Percentiles rank a stretch among this genome's conserved stretches.
Evolutionary conservation across 352 stramenopile genomes (phyloP).

Genomic region (Phytophthora citrophthora): DNA sequence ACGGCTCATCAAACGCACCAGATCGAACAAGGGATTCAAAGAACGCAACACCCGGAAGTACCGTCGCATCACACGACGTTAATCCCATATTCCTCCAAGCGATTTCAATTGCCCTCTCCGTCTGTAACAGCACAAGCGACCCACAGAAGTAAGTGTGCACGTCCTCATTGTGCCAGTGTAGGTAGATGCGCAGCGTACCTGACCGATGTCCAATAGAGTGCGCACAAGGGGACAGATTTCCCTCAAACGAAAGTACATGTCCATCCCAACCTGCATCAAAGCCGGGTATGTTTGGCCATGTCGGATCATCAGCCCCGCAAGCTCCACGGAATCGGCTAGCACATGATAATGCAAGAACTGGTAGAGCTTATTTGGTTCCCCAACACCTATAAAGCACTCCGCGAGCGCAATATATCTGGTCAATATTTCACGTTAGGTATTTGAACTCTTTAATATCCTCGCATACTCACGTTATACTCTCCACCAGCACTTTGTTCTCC

Average conservation of each 20-base stretch:
- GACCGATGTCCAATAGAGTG: constrained; percentile 52
- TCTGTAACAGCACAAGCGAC: constrained; percentile 26
- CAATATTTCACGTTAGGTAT: constrained; percentile 12
- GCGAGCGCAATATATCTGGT: constrained; percentile 62
- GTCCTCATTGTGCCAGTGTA: not conserved
- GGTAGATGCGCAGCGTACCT: constrained; percentile 31
- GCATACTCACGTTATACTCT: constrained; percentile 62
- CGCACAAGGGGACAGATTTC: constrained; percentile 51
- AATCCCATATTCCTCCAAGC: constrained; percentile 53
- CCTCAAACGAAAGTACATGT: constrained; percentile 73
- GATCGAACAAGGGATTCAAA: constrained; percentile 51
- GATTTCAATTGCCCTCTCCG: constrained; percentile 51
- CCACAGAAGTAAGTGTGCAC: not conserved
- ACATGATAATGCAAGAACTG: constrained; percentile 72
- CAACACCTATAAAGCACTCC: constrained; percentile 52
- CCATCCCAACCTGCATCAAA: constrained; percentile 63
- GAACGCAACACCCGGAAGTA: constrained; percentile 50
- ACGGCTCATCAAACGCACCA: constrained; percentile 13
- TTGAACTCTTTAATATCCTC: not conserved
- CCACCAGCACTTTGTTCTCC: constrained; percentile 54
- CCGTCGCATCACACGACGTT: constrained; percentile 43
- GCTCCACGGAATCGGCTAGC: constrained; percentile 58
- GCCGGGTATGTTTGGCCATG: constrained; percentile 26
- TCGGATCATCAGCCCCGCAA: constrained; percentile 61
- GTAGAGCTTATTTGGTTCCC: constrained; percentile 58